Conservation (phyloP, 345 rosid genomes). For the Streptanthus diversifolius region DNA sequence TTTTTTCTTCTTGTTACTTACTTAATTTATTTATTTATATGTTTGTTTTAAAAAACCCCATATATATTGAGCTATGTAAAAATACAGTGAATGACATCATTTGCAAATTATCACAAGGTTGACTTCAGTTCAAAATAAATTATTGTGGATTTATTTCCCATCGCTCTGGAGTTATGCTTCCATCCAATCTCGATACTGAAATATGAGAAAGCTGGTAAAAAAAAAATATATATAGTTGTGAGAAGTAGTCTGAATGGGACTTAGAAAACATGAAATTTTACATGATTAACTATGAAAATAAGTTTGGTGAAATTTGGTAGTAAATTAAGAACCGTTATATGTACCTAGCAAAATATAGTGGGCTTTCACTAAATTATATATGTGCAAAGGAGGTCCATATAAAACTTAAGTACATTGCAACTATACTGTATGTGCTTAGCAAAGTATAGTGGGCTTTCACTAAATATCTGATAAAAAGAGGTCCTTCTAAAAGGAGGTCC, state of each 20-base stretch:
- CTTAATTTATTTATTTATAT: too few relatives aligned
- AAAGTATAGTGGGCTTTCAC: neutral
- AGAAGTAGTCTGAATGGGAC: too few relatives aligned
- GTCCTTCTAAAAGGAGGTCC: too few relatives aligned
- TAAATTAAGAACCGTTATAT: neutral
- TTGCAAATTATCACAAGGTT: neutral
- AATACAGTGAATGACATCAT: neutral
- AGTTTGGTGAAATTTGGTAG: neutral
- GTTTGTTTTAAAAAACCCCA: neutral
- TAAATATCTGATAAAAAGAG: too few relatives aligned
- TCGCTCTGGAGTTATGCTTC: neutral
- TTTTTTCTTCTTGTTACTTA: too few relatives aligned
- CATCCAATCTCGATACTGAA: neutral
- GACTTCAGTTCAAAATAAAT: neutral
- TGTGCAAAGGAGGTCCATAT: too few relatives aligned
- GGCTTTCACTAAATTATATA: too few relatives aligned
- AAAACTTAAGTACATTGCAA: too few relatives aligned
- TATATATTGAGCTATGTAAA: neutral
- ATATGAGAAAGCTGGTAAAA: neutral
- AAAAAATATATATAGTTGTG: neutral
- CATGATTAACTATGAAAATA: neutral
- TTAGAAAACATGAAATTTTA: neutral
- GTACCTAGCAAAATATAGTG: neutral
- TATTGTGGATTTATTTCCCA: too few relatives aligned
- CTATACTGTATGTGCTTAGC: too few relatives aligned